These are phyloP conservation scores for Xylogone sp. DNA, from an alignment of 2,329 filamentous ascomycete genomes.

Conservation along the genomic window DNA sequence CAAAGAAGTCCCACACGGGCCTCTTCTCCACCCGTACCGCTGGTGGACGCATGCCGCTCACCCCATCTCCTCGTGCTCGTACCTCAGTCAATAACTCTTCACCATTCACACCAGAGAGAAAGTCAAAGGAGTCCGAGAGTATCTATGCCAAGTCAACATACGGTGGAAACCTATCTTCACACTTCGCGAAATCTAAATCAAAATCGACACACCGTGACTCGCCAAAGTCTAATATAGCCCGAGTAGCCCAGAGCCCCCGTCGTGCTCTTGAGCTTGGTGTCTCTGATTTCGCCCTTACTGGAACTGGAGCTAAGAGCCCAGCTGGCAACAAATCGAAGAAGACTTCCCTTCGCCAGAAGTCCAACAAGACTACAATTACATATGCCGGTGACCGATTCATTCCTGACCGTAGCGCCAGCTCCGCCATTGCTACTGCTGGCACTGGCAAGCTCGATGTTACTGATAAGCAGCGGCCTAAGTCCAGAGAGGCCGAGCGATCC, in stretches of 20 bases:
- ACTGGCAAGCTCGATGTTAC: constrained; percentile 75
- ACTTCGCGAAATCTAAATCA: constrained; percentile 67
- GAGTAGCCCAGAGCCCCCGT: constrained; percentile 69
- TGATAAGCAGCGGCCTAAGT: constrained; percentile 71
- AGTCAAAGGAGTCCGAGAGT: constrained; percentile 49
- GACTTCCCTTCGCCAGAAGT: constrained; percentile 47
- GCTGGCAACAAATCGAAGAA: constrained; percentile 53
- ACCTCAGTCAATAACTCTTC: constrained; percentile 58
- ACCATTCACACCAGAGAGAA: constrained; percentile 72
- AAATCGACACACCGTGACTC: constrained; percentile 75
- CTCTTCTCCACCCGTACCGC: constrained; percentile 91
- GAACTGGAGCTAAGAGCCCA: constrained; percentile 71
- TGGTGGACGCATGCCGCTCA: constrained; percentile 90
- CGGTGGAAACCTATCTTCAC: constrained; percentile 72
- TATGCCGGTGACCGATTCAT: constrained; percentile 92
- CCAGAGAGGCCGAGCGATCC: constrained; percentile 66
- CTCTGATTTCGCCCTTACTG: constrained; percentile 87
- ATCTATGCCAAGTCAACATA: constrained; percentile 67
- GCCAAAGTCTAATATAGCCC: constrained; percentile 94
- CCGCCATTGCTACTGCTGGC: constrained; percentile 77
- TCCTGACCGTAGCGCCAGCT: constrained; percentile 86
- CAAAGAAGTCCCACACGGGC: constrained; percentile 90
- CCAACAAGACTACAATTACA: constrained; percentile 71
- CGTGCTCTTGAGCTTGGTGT: constrained; percentile 83
- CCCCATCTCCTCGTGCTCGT: constrained; percentile 76